Conservation (phyloP, 2,329 filamentous ascomycete genomes). For the Penicillium vulpinum region DNA sequence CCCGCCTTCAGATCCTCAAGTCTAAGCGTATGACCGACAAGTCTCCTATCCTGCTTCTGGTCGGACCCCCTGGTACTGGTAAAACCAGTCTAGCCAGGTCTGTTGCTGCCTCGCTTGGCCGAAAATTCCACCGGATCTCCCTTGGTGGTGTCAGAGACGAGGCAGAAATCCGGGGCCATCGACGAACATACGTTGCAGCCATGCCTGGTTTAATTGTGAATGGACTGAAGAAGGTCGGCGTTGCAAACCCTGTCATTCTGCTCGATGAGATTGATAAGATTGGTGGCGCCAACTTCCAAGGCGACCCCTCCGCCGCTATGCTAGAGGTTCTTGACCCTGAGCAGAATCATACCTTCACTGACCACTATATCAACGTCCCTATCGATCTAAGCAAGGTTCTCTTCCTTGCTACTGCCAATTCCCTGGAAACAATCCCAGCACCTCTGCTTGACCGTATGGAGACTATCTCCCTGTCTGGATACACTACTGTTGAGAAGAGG, state of each 20-base stretch:
- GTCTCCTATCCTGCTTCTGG: constrained; percentile 89
- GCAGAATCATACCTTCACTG: constrained; percentile 91
- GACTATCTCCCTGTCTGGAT: constrained; percentile 87
- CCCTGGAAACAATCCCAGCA: constrained; percentile 89
- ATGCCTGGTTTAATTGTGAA: constrained; percentile 96
- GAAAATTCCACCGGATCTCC: constrained; percentile 96
- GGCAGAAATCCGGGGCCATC: constrained; percentile 92
- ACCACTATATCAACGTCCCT: constrained; percentile 95
- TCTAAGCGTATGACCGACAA: constrained; percentile 88
- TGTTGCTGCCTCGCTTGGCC: constrained; percentile 83
- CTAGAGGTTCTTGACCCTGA: constrained; percentile 96
- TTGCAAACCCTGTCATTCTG: constrained; percentile 91
- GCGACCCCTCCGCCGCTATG: constrained; percentile 96
- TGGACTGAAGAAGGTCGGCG: constrained; percentile 90
- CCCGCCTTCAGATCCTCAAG: constrained; percentile 73
- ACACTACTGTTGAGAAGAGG: constrained; percentile 94
- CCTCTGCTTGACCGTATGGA: constrained; percentile 96
- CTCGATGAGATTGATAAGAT: constrained; percentile 99
- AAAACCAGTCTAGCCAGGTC: constrained; percentile 96
- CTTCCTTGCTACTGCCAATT: constrained; percentile 97
- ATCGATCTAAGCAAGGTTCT: constrained; percentile 95
- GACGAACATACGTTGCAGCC: constrained; percentile 95
- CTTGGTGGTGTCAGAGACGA: constrained; percentile 94
- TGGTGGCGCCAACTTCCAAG: constrained; percentile 85
- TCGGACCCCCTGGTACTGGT: constrained; percentile 89